Evolutionary conservation across 2,329 filamentous ascomycete species (phyloP).

Genomic region (Alternaria sp.): DNA sequence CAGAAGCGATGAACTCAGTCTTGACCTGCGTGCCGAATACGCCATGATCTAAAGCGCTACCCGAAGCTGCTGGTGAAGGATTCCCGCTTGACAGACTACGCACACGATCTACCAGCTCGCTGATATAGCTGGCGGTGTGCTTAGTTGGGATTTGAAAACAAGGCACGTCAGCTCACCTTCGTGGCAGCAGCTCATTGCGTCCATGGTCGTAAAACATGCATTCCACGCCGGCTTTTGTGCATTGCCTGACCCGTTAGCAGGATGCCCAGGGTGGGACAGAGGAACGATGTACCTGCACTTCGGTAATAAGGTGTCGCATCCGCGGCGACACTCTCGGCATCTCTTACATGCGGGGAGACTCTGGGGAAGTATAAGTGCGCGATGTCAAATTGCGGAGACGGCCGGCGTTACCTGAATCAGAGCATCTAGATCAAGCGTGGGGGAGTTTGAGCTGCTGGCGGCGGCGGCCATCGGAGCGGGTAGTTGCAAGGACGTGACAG

Average conservation of each 20-base stretch:
- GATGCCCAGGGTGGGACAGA: conserved; percentile 2
- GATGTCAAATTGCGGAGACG: conserved; percentile 5
- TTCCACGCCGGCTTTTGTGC: conserved; percentile 47
- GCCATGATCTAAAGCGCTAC: conserved; percentile 21
- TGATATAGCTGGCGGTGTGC: conserved; percentile 44
- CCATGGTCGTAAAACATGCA: conserved; percentile 50
- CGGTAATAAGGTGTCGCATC: conserved; percentile 49
- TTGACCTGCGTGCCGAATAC: conserved; percentile 16
- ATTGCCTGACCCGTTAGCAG: conserved; percentile 40
- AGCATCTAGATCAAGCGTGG: conserved; percentile 32
- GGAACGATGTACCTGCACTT: conserved; percentile 40
- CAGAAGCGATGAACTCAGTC: conserved; percentile 26
- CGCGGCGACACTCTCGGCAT: conserved; percentile 48
- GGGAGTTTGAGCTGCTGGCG: conserved; percentile 11
- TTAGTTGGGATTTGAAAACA: conserved; percentile 18
- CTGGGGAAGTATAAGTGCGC: conserved; percentile 25
- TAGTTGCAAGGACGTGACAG: neutral
- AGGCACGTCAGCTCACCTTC: conserved; percentile 31
- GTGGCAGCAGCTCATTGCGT: conserved; percentile 40
- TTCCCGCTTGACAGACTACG: conserved; percentile 33
- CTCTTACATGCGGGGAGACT: conserved; percentile 48
- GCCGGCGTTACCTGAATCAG: conserved; percentile 32
- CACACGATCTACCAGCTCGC: conserved; percentile 48
- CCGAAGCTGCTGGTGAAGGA: conserved; percentile 32
- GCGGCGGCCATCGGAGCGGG: conserved; percentile 27